These are phyloP conservation scores for Phytophthora fragariaefolia DNA, from an alignment of 352 stramenopile species.

Conservation along the genomic window DNA sequence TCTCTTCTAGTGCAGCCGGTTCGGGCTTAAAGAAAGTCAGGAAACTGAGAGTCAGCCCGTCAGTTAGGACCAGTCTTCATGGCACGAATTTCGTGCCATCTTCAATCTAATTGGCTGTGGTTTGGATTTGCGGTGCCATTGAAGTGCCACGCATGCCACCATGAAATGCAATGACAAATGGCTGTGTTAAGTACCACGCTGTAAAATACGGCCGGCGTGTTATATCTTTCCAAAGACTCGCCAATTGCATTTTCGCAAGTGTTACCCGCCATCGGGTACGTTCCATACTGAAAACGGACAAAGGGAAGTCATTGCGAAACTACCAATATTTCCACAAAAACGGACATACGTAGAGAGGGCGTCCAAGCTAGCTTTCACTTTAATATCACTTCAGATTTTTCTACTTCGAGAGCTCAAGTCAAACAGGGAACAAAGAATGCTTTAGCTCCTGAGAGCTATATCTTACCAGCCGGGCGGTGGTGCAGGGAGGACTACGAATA, in stretches of 20 bases:
- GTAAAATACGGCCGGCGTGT: slow-evolving; percentile 1
- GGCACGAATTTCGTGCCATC: slow-evolving; percentile 1
- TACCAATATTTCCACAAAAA: too few species aligned
- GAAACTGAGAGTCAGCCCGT: too few species aligned
- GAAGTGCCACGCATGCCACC: not conserved
- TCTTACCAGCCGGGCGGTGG: too few species aligned
- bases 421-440: slow-evolving; percentile 6
- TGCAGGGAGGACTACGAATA: too few species aligned
- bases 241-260: not conserved
- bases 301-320: too few species aligned
- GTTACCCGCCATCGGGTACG: not conserved
- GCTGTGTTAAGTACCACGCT: not conserved
- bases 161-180: slow-evolving; percentile 5
- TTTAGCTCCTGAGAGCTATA: too few species aligned
- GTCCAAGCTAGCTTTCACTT: not conserved
- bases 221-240: not conserved
- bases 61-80: not conserved
- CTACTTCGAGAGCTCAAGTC: too few species aligned
- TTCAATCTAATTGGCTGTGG: not conserved
- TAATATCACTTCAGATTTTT: too few species aligned
- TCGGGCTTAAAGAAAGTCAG: too few species aligned
- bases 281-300: too few species aligned
- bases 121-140: not conserved
- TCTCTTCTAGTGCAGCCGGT: too few species aligned
- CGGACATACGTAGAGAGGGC: too few species aligned